These are phyloP conservation scores for Fusarium avenaceum DNA, from an alignment of 2,329 filamentous ascomycete species.

Conservation along the genomic window DNA sequence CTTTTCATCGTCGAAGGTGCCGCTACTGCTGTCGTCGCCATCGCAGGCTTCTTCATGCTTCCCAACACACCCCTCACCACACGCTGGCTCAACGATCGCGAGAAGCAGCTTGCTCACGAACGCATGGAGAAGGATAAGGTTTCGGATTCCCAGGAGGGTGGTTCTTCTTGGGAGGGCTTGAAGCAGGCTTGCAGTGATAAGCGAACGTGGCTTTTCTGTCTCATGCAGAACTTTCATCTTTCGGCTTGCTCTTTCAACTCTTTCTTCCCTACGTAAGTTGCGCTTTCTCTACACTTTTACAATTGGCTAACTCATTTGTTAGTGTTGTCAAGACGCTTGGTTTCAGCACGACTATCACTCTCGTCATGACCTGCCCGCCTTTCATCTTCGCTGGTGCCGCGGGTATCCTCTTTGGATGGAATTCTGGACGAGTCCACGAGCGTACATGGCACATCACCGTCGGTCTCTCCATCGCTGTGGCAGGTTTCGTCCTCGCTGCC, in stretches of 20 bases:
- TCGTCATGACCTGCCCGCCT: slow-evolving; percentile 66
- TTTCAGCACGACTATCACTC: slow-evolving; percentile 63
- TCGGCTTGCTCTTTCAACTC: slow-evolving; percentile 63
- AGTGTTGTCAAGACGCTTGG: slow-evolving; percentile 63
- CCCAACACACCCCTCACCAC: slow-evolving; percentile 61
- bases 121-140: slow-evolving; percentile 66
- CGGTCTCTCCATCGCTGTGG: slow-evolving; percentile 57
- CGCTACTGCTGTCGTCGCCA: slow-evolving; percentile 51
- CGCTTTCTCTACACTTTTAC: accelerated
- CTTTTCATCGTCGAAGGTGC: slow-evolving; percentile 68
- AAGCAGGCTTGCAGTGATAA: slow-evolving; percentile 64
- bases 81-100: slow-evolving; percentile 59
- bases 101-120: slow-evolving; percentile 62
- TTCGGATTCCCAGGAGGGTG: slow-evolving; percentile 56
- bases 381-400: slow-evolving; percentile 64
- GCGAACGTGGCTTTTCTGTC: slow-evolving; percentile 65
- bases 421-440: slow-evolving; percentile 63
- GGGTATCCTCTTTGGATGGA: slow-evolving; percentile 63
- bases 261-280: slow-evolving; percentile 58
- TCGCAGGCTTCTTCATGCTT: slow-evolving; percentile 51
- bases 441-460: slow-evolving; percentile 64
- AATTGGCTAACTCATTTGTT: not conserved
- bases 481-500: slow-evolving; percentile 59
- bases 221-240: slow-evolving; percentile 70
- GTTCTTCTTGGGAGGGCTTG: slow-evolving; percentile 62